Conservation (phyloP, 306 rosid genomes). For the Citrullus mucosospermus region DNA sequence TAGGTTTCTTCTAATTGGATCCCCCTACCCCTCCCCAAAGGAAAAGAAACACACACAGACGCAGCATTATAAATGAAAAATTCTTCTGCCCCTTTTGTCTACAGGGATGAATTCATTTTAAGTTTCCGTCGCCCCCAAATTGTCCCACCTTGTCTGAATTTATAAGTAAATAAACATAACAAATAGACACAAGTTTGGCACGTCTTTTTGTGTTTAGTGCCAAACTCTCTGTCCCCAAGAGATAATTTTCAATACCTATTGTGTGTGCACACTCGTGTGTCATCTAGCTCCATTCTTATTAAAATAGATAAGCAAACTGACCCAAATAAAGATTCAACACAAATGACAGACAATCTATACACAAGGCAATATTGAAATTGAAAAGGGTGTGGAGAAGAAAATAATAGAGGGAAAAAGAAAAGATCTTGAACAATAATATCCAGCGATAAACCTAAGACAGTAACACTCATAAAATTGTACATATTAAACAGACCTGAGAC, state of each 20-base stretch:
- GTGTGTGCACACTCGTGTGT: not conserved
- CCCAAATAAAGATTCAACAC: not conserved
- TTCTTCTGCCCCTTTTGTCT: not conserved
- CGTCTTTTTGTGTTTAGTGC: not conserved
- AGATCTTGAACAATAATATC: not conserved
- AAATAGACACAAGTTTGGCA: not conserved
- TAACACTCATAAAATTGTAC: not conserved
- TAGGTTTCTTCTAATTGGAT: not conserved
- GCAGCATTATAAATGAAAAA: not conserved
- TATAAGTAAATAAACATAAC: not conserved
- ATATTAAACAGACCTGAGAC: slow-evolving; percentile 58
- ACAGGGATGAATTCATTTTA: not conserved
- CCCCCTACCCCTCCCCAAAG: not conserved
- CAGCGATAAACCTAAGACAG: not conserved
- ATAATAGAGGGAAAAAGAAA: not conserved
- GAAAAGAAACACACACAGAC: not conserved
- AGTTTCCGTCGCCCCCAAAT: not conserved
- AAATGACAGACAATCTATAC: not conserved
- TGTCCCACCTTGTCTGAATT: not conserved
- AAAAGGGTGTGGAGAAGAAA: not conserved
- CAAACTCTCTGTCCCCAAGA: not conserved
- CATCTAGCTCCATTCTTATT: not conserved
- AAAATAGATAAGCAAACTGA: not conserved
- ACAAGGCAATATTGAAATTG: not conserved
- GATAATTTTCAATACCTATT: not conserved